Percentiles rank a stretch among this genome's conserved stretches.
Conservation (phyloP, 2,329 filamentous ascomycete species). For the Colletotrichum liaoningense region DNA sequence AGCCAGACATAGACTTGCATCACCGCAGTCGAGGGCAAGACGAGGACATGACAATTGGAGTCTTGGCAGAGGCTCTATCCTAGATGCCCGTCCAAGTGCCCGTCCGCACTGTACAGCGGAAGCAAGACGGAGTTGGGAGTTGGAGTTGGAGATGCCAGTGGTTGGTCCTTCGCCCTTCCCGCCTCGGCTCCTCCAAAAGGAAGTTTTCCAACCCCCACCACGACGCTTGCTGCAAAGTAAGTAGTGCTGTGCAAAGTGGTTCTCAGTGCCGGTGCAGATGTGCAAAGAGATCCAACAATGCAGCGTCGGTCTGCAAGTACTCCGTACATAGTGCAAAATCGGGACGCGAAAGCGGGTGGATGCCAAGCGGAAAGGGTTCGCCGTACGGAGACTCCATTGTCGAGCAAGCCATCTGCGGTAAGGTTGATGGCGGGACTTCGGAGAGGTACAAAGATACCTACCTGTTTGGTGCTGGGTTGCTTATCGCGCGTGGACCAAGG, state of each 20-base stretch:
- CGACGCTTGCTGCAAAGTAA: no score
- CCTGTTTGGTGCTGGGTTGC: background rate
- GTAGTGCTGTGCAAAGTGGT: background rate
- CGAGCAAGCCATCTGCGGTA: background rate
- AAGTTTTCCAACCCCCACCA: background rate
- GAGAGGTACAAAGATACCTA: background rate
- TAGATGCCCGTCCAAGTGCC: background rate
- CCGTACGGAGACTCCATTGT: background rate
- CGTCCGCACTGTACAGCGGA: slow-evolving; percentile 18
- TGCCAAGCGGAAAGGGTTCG: slow-evolving; percentile 1
- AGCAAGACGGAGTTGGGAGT: background rate
- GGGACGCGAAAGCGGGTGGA: background rate
- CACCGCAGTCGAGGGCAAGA: slow-evolving; percentile 23
- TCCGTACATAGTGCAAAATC: background rate
- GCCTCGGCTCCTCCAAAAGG: background rate
- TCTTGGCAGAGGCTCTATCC: slow-evolving; percentile 29
- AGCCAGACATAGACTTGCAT: background rate
- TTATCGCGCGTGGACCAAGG: slow-evolving; percentile 3
- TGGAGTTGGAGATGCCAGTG: background rate
- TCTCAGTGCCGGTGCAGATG: background rate
- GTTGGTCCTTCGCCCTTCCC: background rate
- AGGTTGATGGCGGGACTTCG: background rate
- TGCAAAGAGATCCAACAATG: background rate
- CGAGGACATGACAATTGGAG: slow-evolving; percentile 32
- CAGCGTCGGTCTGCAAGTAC: background rate